A percentile compares a stretch with the other conserved stretches of the same genome.
Evolutionary conservation across 164 flowering plant genomes (phyloP).

Genomic region (Liquidambar formosana): DNA sequence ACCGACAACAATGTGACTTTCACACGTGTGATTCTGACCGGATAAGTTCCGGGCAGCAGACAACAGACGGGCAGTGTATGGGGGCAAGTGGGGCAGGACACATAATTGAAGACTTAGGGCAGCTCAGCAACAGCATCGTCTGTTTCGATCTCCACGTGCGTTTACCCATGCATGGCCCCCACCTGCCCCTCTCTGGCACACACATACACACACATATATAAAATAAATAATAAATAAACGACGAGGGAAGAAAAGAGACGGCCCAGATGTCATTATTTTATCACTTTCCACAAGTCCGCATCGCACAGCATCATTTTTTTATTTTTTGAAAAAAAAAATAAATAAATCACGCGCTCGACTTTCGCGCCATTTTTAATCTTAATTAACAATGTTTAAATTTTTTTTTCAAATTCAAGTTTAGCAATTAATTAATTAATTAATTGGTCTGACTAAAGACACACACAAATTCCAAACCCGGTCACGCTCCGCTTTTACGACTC

Average conservation of each 20-base stretch:
- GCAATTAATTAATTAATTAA: too few relatives aligned
- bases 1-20: neutral
- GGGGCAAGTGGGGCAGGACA: slow-evolving; percentile 32
- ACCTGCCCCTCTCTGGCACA: slow-evolving; percentile 1
- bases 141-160: slow-evolving; percentile 37
- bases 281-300: neutral
- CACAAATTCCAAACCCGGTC: slow-evolving; percentile 12
- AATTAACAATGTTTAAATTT: neutral
- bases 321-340: too few relatives aligned
- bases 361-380: slow-evolving; percentile 3
- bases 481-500: slow-evolving; percentile 24
- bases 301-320: neutral
- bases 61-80: slow-evolving; percentile 25
- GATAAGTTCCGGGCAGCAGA: slow-evolving; percentile 27
- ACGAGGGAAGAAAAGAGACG: slow-evolving; percentile 15
- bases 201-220: neutral
- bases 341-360: neutral
- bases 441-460: neutral
- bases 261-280: slow-evolving; percentile 1
- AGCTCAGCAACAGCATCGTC: slow-evolving; percentile 3
- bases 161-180: slow-evolving; percentile 25
- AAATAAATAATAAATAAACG: neutral
- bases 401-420: too few relatives aligned
- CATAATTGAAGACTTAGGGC: slow-evolving; percentile 14
- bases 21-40: slow-evolving; percentile 28